These are phyloP conservation scores for Zymoseptoria passerinii DNA, from an alignment of 2,329 filamentous ascomycete species.

Conservation along the genomic window DNA sequence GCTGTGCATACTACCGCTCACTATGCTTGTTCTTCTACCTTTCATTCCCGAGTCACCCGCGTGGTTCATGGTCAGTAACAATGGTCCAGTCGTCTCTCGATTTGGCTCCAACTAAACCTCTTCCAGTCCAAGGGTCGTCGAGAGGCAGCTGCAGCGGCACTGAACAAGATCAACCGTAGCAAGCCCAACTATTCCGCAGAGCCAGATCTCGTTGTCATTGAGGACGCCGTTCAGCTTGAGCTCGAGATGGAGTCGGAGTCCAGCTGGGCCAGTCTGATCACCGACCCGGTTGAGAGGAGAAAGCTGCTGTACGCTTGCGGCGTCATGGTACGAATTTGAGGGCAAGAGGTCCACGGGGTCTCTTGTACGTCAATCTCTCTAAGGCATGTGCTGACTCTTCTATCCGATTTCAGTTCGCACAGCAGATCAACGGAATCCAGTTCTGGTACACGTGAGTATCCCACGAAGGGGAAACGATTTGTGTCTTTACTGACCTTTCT, in stretches of 20 bases:
- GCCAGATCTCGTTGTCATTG: conserved; percentile 12
- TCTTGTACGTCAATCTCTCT: neutral
- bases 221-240: conserved; percentile 13
- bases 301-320: conserved; percentile 41
- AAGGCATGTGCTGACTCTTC: neutral
- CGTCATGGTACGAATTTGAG: conserved; percentile 24
- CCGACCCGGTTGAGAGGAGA: conserved; percentile 39
- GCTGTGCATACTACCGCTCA: conserved; percentile 11
- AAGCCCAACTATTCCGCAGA: conserved; percentile 7
- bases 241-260: conserved; percentile 24
- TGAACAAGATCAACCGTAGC: conserved; percentile 17
- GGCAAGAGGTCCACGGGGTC: neutral
- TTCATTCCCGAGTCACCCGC: conserved; percentile 16
- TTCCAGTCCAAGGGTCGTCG: neutral
- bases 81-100: neutral
- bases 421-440: conserved; percentile 45
- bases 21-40: conserved; percentile 15
- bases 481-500: neutral
- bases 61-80: conserved; percentile 15
- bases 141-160: conserved; percentile 11
- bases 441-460: conserved; percentile 22
- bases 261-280: conserved; percentile 35
- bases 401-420: conserved; percentile 26
- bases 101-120: neutral
- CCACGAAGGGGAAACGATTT: neutral